phyloP scores from a whole-genome alignment of 2,329 filamentous ascomycete species.

The Beauveria varroae region DNA sequence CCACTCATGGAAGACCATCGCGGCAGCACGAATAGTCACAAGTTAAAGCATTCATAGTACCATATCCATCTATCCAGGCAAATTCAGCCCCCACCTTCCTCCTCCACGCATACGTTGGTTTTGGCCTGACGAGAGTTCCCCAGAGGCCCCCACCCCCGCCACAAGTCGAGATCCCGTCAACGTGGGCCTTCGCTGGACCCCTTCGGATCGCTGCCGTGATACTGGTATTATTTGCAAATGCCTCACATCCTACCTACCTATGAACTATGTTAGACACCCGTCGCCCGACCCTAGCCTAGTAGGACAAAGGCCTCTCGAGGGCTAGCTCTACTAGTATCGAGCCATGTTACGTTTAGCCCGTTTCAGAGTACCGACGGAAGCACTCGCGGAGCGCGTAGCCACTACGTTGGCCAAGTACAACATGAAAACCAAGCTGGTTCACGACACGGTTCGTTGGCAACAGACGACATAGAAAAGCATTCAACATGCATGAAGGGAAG shows the following conservation, averaged over 20 bases:
- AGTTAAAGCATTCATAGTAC: neutral
- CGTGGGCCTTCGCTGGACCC: constrained; percentile 4
- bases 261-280: neutral
- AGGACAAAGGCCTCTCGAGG: neutral
- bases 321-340: neutral
- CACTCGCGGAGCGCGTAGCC: neutral
- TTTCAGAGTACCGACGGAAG: neutral
- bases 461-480: neutral
- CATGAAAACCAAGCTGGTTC: neutral
- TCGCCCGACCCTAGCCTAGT: neutral
- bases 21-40: neutral
- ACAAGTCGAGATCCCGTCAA: neutral
- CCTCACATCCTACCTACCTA: neutral
- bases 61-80: neutral
- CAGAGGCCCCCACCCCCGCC: neutral
- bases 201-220: neutral
- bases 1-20: neutral
- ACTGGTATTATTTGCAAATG: no score
- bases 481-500: no score
- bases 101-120: neutral
- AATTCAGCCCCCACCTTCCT: no score
- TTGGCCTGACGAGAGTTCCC: neutral
- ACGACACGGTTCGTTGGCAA: neutral
- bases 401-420: neutral
- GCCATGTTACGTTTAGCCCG: neutral